phyloP scores from a whole-genome alignment of 345 rosid species.

The Aurinia saxatilis region DNA sequence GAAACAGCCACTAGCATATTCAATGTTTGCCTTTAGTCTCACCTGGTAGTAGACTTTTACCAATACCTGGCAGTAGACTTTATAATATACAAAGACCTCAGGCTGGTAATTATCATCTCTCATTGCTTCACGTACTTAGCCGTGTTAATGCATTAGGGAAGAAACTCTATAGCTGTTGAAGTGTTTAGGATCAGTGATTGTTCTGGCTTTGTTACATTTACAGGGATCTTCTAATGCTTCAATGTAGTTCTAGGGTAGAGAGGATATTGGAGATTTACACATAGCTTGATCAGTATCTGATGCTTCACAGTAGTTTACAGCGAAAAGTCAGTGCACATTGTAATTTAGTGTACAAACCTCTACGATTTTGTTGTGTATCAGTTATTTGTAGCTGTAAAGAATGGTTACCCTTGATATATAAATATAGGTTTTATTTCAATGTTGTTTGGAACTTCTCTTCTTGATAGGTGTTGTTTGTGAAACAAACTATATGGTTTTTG shows the following conservation, averaged over 20 bases:
- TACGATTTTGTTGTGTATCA: neutral
- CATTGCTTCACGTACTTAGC: neutral
- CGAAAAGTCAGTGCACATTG: neutral
- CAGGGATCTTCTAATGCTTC: neutral
- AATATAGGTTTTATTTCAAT: neutral
- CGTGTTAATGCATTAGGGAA: too few species aligned
- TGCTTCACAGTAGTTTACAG: neutral
- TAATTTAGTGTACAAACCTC: neutral
- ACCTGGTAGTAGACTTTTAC: conserved; percentile 34
- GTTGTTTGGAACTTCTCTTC: neutral
- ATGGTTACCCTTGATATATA: neutral
- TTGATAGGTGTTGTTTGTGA: neutral
- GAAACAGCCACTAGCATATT: conserved; percentile 22
- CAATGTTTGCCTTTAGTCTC: conserved; percentile 16
- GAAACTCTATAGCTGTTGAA: too few species aligned
- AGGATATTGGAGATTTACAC: neutral
- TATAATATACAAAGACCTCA: conserved; percentile 29
- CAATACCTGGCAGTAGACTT: conserved; percentile 24
- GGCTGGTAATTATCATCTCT: conserved; percentile 29
- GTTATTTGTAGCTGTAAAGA: neutral
- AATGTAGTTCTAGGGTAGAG: neutral
- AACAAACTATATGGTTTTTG: conserved; percentile 24
- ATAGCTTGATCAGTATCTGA: neutral
- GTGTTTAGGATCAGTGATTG: neutral
- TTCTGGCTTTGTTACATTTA: neutral